These are phyloP conservation scores for Crepidotus variabilis DNA, from an alignment of 768 basidiomycete genomes.

Conservation along the genomic window DNA sequence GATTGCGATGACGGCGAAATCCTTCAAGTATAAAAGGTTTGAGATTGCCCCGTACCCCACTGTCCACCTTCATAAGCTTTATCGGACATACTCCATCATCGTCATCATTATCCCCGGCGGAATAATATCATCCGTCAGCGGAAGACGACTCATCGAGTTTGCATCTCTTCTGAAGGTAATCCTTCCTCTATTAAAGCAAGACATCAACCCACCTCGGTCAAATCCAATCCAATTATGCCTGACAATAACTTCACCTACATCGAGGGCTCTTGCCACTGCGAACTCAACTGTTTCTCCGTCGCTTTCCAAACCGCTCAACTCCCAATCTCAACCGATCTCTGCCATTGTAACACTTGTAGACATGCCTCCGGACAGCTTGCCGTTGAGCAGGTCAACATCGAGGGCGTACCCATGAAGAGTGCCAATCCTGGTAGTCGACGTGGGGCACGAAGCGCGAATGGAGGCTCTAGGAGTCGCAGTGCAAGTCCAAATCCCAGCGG, in stretches of 20 bases:
- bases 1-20: too few species aligned
- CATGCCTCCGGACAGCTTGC: constrained; percentile 26
- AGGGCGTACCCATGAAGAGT: constrained; percentile 17
- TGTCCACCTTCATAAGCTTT: too few species aligned
- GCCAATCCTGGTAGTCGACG: constrained; percentile 4
- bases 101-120: constrained; percentile 4
- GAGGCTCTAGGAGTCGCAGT: constrained; percentile 4
- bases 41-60: too few species aligned
- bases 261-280: constrained; percentile 25
- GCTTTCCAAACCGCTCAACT: constrained; percentile 17
- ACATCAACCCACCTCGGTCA: neutral
- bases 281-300: constrained; percentile 22
- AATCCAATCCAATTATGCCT: neutral
- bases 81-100: neutral
- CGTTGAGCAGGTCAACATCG: constrained; percentile 14
- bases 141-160: too few species aligned
- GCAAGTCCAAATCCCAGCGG: constrained; percentile 4
- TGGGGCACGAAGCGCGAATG: neutral
- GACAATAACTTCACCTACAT: constrained; percentile 14
- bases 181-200: neutral
- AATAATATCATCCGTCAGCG: constrained; percentile 6
- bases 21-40: too few species aligned
- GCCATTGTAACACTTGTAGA: constrained; percentile 27
- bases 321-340: constrained; percentile 20
- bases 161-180: too few species aligned